These are phyloP conservation scores for Solanum sitiens DNA, from an alignment of 257 asterid genomes.

Conservation along the genomic window DNA sequence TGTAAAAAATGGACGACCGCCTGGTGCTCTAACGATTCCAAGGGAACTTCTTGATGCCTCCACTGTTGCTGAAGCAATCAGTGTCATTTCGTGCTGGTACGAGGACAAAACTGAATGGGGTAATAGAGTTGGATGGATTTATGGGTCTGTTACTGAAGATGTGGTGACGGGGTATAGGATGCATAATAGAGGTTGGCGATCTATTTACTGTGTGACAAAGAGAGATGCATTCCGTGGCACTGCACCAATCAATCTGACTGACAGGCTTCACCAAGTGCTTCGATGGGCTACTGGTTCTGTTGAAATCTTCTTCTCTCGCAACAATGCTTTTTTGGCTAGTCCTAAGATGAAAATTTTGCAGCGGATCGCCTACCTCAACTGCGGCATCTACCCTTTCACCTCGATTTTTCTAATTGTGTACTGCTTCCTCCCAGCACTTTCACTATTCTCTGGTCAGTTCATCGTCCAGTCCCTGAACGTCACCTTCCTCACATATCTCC, in stretches of 20 bases:
- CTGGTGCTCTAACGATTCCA: slow-evolving; percentile 66
- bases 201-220: slow-evolving; percentile 75
- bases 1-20: slow-evolving; percentile 70
- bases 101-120: slow-evolving; percentile 97
- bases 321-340: slow-evolving; percentile 68
- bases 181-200: slow-evolving; percentile 90
- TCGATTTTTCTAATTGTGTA: slow-evolving; percentile 65
- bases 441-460: slow-evolving; percentile 77
- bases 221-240: slow-evolving; percentile 89
- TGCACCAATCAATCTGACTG: slow-evolving; percentile 80
- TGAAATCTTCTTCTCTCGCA: slow-evolving; percentile 86
- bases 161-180: slow-evolving; percentile 85
- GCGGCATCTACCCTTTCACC: slow-evolving; percentile 80
- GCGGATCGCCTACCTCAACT: slow-evolving; percentile 68
- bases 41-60: slow-evolving; percentile 77
- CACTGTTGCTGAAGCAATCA: slow-evolving; percentile 84
- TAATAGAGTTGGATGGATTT: slow-evolving; percentile 83
- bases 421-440: slow-evolving; percentile 83
- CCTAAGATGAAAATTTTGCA: slow-evolving; percentile 70
- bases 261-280: slow-evolving; percentile 84
- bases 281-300: slow-evolving; percentile 94
- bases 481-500: slow-evolving; percentile 62
- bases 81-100: slow-evolving; percentile 85
- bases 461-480: slow-evolving; percentile 58
- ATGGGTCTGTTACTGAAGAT: slow-evolving; percentile 80